Base-by-base conservation (phyloP, 1,139 yeast species). In the Diutina ranongensis region DNA sequence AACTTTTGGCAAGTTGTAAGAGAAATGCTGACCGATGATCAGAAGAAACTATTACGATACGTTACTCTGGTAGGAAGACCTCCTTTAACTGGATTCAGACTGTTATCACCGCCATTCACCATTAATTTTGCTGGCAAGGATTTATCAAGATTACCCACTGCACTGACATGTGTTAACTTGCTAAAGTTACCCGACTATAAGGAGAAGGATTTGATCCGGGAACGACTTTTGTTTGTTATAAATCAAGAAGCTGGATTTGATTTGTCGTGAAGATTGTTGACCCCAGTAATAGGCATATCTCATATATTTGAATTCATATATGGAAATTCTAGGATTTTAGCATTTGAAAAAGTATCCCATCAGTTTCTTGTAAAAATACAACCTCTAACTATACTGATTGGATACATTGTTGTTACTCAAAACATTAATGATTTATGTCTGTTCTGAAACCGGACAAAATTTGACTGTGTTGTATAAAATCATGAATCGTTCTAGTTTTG, bases 61-160 rank as follows among this genome's bases (percentile, higher is more conserved):
- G 96, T 86, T 21, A 92, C 97, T 0, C 84, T 96, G 0, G 95
- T 87, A 1, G 80, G 95, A 1, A 74, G 92, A 51, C 95, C 96
- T 0, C 98, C 99, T 1, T 66, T 92, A 34, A 68, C 86, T 27
- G 99, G 99, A 1, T 92, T 92, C 59, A 69, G 72, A 2, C 77
- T 80, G 7, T 67, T 94, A 46, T 65, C 64, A 34, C 98, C 99
- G 0, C 70, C 69, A 48, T 88, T 92, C 64, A 95, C 95, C 1
- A 83, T 92, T 44, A 63, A 87, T 45, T 79, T 80, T 54, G 74
- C 83, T 1, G 95, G 95, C 0, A 67, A 70, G 28, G 71, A 71
- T 7, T 45, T 46, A 3, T 54, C 54, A 3, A 66, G 95, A 40
- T 67, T 92, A 41, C 98, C 98, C 0, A 87, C 97, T 0, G 85